Base-by-base conservation (phyloP, 129 eudicot species). In the Tagetes erecta region DNA sequence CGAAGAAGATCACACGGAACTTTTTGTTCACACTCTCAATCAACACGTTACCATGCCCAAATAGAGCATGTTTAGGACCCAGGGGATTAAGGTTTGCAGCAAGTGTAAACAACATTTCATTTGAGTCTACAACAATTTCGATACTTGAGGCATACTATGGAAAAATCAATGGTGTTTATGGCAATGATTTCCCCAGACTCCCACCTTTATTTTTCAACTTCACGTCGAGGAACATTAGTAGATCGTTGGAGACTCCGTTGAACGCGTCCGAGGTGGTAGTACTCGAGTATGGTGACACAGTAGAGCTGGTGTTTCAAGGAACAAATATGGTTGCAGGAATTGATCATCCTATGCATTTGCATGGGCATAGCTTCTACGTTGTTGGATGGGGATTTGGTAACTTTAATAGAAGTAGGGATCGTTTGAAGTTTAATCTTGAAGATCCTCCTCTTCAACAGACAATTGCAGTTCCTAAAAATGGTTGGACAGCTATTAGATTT, bases 321-420 rank as follows among this genome's bases (percentile, higher is more conserved):
- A 86, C 89, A 11, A 84, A 68, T 44, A 0, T 79, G 10, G 81
- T 84, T 30, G 70, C 4, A 38, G 75, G 75, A 30, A 71, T 71
- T 8, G 75, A 71, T 71, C 75, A 71, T 71, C 75, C 75, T 37
- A 84, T 88, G 84, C 95, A 88, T 72, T 73, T 88, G 14, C 95
- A 88, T 60, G 95, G 95, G 8, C 71, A 80, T 11, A 86, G 81
- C 52, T 88, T 88, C 68, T 86, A 83, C 38, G 87, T 86, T 11
- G 89, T 88, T 57, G 95, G 88, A 12, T 74, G 65, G 55, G 95
- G 95, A 27, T 45, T 86, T 4, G 95, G 95, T 6, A 84, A 86
- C 51, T 88, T 81, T 45, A 60, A 88, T 44, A 34, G 50, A 65
- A 31, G 47, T 1, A 76, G 27, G 20, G 95, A 86, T 42, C 87